A percentile compares a stretch with the other conserved stretches of the same genome.
These are phyloP conservation scores for Oryza rufipogon DNA, from an alignment of 176 grass and related monocot species.

Conservation along the genomic window DNA sequence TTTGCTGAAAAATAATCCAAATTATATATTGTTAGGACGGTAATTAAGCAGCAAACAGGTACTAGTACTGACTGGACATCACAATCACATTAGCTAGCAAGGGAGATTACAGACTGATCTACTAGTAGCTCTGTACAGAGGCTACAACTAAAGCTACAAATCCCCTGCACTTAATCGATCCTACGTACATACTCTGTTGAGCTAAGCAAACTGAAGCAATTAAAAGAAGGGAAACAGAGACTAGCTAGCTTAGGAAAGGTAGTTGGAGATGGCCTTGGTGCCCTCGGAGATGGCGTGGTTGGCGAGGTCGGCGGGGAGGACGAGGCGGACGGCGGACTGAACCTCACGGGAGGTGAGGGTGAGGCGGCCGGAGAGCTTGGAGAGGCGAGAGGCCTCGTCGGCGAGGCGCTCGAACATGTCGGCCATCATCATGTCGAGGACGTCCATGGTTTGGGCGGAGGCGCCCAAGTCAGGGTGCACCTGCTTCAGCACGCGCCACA, in stretches of 20 bases:
- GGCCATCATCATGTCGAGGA: constrained; percentile 78
- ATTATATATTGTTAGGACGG: too few relatives aligned
- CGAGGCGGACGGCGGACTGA: constrained; percentile 64
- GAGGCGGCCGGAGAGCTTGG: constrained; percentile 10
- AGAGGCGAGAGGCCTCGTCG: constrained; percentile 60
- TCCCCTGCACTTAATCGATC: too few relatives aligned
- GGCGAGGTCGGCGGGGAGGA: constrained; percentile 60
- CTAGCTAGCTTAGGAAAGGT: constrained; percentile 6
- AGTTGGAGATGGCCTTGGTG: constrained; percentile 60
- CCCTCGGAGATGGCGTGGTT: constrained; percentile 61
- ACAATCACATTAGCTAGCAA: too few relatives aligned
- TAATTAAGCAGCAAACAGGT: too few relatives aligned
- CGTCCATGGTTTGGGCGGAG: constrained; percentile 66
- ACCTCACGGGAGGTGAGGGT: constrained; percentile 71
- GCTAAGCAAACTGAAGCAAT: too few relatives aligned
- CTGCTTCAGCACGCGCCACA: constrained; percentile 93
- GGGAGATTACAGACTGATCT: too few relatives aligned
- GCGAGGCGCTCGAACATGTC: constrained; percentile 92
- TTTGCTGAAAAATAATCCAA: too few relatives aligned
- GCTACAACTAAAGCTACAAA: too few relatives aligned
- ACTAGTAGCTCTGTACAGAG: too few relatives aligned
- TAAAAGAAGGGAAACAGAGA: too few relatives aligned
- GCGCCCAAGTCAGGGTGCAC: constrained; percentile 72
- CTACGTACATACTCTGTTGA: too few relatives aligned
- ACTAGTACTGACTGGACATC: too few relatives aligned